A percentile compares a stretch with the other conserved stretches of the same genome.
Evolutionary conservation across 2,329 filamentous ascomycete species (phyloP).

Genomic region (Penicillium sp.): DNA sequence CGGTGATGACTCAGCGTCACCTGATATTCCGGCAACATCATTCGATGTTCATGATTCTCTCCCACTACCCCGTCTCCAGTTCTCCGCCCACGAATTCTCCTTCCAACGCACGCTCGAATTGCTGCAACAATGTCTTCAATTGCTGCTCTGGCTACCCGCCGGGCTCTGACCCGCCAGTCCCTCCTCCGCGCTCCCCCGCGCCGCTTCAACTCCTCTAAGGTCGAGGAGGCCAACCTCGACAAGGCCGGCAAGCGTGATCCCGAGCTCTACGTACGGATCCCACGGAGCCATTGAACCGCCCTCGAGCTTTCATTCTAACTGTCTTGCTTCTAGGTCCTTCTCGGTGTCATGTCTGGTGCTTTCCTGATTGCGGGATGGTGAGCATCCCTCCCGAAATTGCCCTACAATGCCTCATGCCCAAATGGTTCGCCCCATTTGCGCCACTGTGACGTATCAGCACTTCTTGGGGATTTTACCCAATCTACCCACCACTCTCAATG

Average conservation of each 20-base stretch:
- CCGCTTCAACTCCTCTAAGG: constrained; percentile 35
- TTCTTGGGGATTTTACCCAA: neutral
- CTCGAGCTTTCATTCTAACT: constrained; percentile 14
- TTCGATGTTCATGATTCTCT: constrained; percentile 27
- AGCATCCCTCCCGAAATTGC: constrained; percentile 17
- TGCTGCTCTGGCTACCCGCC: constrained; percentile 35
- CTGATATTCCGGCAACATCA: constrained; percentile 29
- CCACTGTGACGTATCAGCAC: constrained; percentile 10
- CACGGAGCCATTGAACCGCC: constrained; percentile 9
- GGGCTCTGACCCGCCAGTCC: constrained; percentile 36
- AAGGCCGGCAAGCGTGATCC: constrained; percentile 61
- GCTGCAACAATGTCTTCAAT: constrained; percentile 36
- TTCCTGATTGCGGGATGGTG: constrained; percentile 76
- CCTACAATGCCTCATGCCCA: constrained; percentile 7
- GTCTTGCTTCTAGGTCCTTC: constrained; percentile 59
- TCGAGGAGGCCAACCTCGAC: constrained; percentile 47
- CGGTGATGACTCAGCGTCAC: constrained; percentile 20
- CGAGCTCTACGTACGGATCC: constrained; percentile 59
- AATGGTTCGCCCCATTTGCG: constrained; percentile 6
- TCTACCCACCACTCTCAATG: neutral
- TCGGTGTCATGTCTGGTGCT: constrained; percentile 80
- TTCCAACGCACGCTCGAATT: constrained; percentile 12
- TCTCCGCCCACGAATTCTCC: constrained; percentile 14
- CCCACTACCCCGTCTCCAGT: constrained; percentile 21
- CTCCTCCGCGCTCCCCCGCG: constrained; percentile 36